Evolutionary conservation across 176 grass and related monocot genomes (phyloP), one percentile per base, ranked within the genome.

Genomic region (Ampelocalamus luodianensis): DNA sequence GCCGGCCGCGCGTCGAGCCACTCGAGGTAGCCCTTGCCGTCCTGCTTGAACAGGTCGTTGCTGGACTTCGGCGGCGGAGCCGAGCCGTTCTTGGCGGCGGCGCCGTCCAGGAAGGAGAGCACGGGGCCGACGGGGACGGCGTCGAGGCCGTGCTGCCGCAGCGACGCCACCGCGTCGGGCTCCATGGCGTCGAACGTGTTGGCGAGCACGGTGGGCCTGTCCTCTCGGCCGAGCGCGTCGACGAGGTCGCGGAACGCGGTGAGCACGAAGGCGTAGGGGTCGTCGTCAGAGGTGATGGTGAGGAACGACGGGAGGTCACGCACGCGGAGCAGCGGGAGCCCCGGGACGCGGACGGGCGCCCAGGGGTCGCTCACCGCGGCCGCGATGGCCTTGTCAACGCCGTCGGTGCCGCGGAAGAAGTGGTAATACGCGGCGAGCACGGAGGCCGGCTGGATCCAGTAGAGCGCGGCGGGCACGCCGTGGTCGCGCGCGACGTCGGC

Each of bases 161-260:
- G 72, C 22, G 81, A 80, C 42, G 68, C 72, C 27, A 93, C 45
- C 1, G 58, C 87, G 16, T 89, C 86, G 17, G 65, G 51, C 76
- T 97, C 95, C 55, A 94, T 48, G 27, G 82, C 88, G 1, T 97
- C 88, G 60, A 89, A 93, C 26, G 95, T 91, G 84, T 97, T 97
- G 56, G 81, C 80, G 74, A 94, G 83, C 45, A 97, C 69, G 61
- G 68, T 84, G 10, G 85, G 83, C 12, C 73, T 82, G 58, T 68
- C 62, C 3, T 67, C 87, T 18, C 45, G 5, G 17, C 3, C 44
- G 48, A 93, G 68, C 12, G 0, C 40, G 18, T 76, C 83, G 70
- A 96, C 13, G 58, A 88, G 64, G 18, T 83, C 66, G 34, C 80
- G 76, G 82, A 88, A 84, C 36, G 22, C 1, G 46, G 38, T 38